Base-by-base conservation (phyloP, 1,284 basidiomycete species). In the Ganoderma sp. region DNA sequence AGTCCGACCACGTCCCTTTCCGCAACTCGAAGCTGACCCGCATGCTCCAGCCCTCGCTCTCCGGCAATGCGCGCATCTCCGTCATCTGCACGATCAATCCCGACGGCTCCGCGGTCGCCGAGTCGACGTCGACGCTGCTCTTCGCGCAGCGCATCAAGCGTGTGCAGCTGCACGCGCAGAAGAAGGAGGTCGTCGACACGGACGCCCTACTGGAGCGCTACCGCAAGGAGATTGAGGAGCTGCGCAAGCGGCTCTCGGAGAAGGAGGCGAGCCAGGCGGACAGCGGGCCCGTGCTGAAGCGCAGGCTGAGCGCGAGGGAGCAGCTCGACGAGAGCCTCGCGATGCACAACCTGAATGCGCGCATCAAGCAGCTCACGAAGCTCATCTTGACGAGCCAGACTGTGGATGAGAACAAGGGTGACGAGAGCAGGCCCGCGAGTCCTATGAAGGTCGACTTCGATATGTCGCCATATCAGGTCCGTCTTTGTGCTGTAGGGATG, bases 61-160 rank as follows among this genome's bases (percentile, higher is more conserved):
- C 94, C 0, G 98, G 97, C 1, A 95, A 98, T 77, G 97, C 98
- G 19, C 89, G 95, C 22, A 97, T 99, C 63, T 96, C 95, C 45
- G 97, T 99, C 37, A 93, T 99, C 68, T 98, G 96, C 77, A 99
- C 97, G 0, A 88, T 99, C 77, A 97, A 97, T 75, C 95, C 96
- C 0, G 92, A 94, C 73, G 75, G 82, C 15, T 80, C 79, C 61
- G 90, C 93, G n/a, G 82, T 96, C 7, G 84, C 89, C 3, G 96
- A 97, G 81, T 91, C 89, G 3, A 90, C 90, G 60, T 95, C 90
- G 69, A 98, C 95, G 0, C 82, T 97, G 19, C 86, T 91, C 61
- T 99, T 99, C 78, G 97, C 97, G 0, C 90, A 91, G 73, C 83
- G 95, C 43, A 92, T 96, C 77, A 96, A 96, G 84, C 90, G 88